Evolutionary conservation across 371 early-diverging fungal species (phyloP).

Genomic region (Mortierella sp.): DNA sequence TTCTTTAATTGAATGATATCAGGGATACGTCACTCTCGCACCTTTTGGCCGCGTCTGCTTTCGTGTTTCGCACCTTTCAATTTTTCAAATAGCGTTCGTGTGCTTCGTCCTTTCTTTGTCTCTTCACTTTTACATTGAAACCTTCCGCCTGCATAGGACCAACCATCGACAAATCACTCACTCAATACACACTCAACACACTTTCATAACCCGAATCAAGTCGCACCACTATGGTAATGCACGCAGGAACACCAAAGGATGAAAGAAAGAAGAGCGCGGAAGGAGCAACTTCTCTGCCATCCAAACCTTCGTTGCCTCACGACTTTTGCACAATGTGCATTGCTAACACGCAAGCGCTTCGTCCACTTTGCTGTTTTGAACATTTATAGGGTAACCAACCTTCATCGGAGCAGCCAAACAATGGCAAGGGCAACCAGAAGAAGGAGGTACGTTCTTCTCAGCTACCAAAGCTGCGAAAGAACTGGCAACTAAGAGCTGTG

Average conservation of each 20-base stretch:
- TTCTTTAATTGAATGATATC: neutral
- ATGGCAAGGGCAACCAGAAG: slow-evolving; percentile 72
- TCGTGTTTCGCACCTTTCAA: slow-evolving; percentile 9
- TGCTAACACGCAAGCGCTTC: neutral
- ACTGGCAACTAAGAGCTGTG: neutral
- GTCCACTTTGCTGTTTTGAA: neutral
- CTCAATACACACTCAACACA: neutral
- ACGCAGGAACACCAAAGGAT: neutral
- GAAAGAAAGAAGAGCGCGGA: neutral
- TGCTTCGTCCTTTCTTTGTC: slow-evolving; percentile 3
- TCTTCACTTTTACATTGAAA: neutral
- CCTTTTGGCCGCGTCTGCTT: slow-evolving; percentile 21
- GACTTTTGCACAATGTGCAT: neutral
- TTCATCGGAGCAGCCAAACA: slow-evolving; percentile 73
- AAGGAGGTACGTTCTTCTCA: slow-evolving; percentile 63
- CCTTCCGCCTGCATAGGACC: neutral
- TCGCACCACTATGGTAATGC: slow-evolving; percentile 9
- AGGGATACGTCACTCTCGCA: neutral
- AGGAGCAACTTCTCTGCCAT: neutral
- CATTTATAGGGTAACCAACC: slow-evolving; percentile 80
- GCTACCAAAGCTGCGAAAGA: neutral
- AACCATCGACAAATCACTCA: neutral
- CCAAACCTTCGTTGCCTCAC: neutral
- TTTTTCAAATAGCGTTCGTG: neutral
- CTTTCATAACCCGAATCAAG: neutral